These are phyloP conservation scores for Dothiorella sarmentorum DNA, from an alignment of 2,329 filamentous ascomycete species.

Conservation along the genomic window DNA sequence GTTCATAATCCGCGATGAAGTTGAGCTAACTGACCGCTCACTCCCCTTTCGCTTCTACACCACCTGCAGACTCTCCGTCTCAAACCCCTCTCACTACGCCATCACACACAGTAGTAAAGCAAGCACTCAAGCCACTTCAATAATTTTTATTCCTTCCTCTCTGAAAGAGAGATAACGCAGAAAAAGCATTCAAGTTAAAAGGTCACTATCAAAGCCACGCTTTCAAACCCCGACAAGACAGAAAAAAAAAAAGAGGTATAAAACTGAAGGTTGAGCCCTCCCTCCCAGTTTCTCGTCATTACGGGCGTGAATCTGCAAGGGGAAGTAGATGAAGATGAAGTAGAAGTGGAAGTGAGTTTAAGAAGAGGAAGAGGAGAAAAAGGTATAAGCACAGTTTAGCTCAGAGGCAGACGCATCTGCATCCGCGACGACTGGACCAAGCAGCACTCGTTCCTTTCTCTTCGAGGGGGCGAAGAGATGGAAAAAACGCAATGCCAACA, in stretches of 20 bases:
- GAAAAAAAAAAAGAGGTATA: slow-evolving; percentile 2
- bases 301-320: background rate
- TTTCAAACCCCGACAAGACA: background rate
- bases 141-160: background rate
- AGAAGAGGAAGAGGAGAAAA: background rate
- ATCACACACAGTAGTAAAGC: background rate
- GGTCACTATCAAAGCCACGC: slow-evolving; percentile 11
- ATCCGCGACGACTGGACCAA: slow-evolving; percentile 6
- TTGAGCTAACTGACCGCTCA: no score
- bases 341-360: background rate
- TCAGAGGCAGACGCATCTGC: background rate
- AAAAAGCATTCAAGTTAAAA: slow-evolving; percentile 2
- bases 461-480: background rate
- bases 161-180: background rate
- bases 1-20: no score
- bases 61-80: no score
- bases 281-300: background rate
- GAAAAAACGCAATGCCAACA: slow-evolving; percentile 1
- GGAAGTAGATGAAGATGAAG: background rate
- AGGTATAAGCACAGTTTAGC: slow-evolving; percentile 10
- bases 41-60: no score
- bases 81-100: background rate
- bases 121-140: background rate
- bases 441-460: background rate
- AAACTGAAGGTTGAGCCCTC: background rate